Conservation (phyloP, 169 alveolate genomes). For the Plasmodium adleri region DNA sequence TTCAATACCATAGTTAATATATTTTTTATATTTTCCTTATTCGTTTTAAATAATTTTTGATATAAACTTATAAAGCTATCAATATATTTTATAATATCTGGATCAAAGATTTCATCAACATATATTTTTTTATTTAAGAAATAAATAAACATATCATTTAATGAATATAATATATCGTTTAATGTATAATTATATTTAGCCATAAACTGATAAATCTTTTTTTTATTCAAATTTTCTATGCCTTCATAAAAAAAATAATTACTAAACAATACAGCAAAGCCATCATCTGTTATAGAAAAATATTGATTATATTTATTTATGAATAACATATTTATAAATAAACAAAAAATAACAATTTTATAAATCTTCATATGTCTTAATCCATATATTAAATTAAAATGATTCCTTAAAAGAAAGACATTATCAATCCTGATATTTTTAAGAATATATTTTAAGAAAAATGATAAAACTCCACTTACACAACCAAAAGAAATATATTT, state of each 20-base stretch:
- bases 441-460: background rate
- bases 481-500: constrained; percentile 35
- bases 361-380: constrained; percentile 26
- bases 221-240: constrained; percentile 24
- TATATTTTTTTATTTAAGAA: constrained; percentile 35
- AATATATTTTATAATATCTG: background rate
- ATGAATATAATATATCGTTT: constrained; percentile 44
- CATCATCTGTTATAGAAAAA: constrained; percentile 58
- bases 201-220: constrained; percentile 49
- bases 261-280: constrained; percentile 21
- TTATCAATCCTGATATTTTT: constrained; percentile 38
- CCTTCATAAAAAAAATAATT: constrained; percentile 49
- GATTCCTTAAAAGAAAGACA: constrained; percentile 3
- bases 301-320: constrained; percentile 55
- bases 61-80: constrained; percentile 35
- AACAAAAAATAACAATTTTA: constrained; percentile 38
- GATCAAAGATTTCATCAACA: constrained; percentile 31
- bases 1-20: constrained; percentile 17
- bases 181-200: constrained; percentile 45
- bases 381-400: constrained; percentile 23
- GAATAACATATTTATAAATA: constrained; percentile 27
- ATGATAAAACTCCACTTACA: constrained; percentile 28
- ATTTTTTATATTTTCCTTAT: constrained; percentile 55
- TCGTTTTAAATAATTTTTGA: constrained; percentile 51
- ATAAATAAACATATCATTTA: constrained; percentile 40